phyloP scores from a whole-genome alignment of 2,329 filamentous ascomycete species.

The Ceratocystis variospora region DNA sequence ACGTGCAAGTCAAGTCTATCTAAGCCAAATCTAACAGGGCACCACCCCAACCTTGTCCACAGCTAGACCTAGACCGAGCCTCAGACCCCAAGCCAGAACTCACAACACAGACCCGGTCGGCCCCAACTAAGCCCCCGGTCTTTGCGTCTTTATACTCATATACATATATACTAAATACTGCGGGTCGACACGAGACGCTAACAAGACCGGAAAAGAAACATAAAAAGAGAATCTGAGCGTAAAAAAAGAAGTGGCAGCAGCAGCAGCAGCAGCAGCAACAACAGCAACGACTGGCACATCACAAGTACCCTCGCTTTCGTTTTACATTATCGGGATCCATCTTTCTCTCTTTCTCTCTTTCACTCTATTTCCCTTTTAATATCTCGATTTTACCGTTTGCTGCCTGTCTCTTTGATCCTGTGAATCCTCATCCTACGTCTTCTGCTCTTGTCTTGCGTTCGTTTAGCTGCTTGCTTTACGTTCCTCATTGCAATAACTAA shows the following conservation, averaged over 20 bases:
- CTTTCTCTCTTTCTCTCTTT: background rate
- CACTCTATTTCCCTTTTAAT: background rate
- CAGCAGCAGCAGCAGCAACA: background rate
- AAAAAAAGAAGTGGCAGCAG: background rate
- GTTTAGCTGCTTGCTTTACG: slow-evolving; percentile 8
- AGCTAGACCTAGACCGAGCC: background rate
- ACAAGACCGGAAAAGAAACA: background rate
- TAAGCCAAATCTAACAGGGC: background rate
- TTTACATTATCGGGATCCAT: background rate
- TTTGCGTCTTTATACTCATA: background rate
- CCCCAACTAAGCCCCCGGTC: background rate
- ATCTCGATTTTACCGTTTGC: background rate
- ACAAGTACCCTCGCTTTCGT: background rate
- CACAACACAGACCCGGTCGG: too few relatives aligned
- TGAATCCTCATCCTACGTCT: background rate
- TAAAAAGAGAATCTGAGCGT: slow-evolving; percentile 3
- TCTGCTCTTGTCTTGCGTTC: slow-evolving; percentile 4
- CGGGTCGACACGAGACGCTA: background rate
- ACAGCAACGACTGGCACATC: background rate
- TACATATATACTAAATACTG: background rate
- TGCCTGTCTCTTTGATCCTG: background rate
- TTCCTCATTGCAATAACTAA: background rate
- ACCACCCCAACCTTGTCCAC: background rate
- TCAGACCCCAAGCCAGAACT: background rate
- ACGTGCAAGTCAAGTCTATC: background rate